Evolutionary conservation across 2,329 filamentous ascomycete genomes (phyloP).

Genomic region (Xylaria sp.): DNA sequence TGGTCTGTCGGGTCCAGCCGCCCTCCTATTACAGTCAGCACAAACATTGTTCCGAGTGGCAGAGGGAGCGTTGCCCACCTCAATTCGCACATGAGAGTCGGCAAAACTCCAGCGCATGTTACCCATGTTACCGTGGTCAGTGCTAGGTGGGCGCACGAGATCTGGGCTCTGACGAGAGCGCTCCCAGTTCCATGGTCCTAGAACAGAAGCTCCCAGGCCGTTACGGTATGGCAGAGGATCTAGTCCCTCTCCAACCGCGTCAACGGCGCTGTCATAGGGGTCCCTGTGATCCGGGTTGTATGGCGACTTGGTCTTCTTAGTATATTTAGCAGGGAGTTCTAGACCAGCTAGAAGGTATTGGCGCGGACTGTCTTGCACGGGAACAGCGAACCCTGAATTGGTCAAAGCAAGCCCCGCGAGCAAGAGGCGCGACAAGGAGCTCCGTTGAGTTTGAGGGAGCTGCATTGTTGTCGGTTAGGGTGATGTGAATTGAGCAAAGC

Average conservation of each 20-base stretch:
- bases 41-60: not conserved
- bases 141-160: slow-evolving; percentile 72
- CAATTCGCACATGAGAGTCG: slow-evolving; percentile 67
- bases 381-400: slow-evolving; percentile 36
- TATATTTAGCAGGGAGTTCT: slow-evolving; percentile 51
- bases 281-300: slow-evolving; percentile 67
- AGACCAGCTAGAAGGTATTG: slow-evolving; percentile 60
- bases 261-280: slow-evolving; percentile 66
- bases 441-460: slow-evolving; percentile 11
- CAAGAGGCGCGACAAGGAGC: slow-evolving; percentile 33
- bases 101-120: slow-evolving; percentile 78
- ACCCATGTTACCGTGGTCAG: slow-evolving; percentile 71
- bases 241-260: slow-evolving; percentile 63
- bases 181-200: slow-evolving; percentile 72
- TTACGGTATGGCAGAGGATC: slow-evolving; percentile 70
- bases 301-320: slow-evolving; percentile 50
- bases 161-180: slow-evolving; percentile 74
- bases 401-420: slow-evolving; percentile 36
- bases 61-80: slow-evolving; percentile 50
- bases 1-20: slow-evolving; percentile 79
- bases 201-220: slow-evolving; percentile 67
- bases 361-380: slow-evolving; percentile 57
- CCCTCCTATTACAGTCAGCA: slow-evolving; percentile 59
- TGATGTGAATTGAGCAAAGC: not conserved
- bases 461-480: slow-evolving; percentile 20